Evolutionary conservation across 805 yeast species (phyloP), one percentile per base, ranked within the genome.

Genomic region (Metschnikowia bowlesiae): DNA sequence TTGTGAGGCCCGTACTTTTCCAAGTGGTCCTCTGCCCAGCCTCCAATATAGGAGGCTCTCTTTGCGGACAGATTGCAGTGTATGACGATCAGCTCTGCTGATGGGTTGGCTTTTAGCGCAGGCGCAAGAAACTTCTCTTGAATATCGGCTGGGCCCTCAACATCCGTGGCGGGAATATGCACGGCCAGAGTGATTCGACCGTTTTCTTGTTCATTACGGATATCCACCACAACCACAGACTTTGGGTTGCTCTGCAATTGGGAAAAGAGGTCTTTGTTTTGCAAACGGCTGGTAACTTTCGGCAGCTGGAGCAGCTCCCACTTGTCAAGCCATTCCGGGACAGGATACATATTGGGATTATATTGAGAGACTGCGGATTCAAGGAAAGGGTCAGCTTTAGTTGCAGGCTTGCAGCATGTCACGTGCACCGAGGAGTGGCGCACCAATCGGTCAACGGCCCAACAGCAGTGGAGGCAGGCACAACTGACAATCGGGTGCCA

Each of bases 31-130:
- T 59, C 53, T 30, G 61, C 54, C 63, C 64, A 61, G 6, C 65
- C 64, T 3, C 57, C 64, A 8, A 62, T 55, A 10, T 50, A 55
- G 4, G 56, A 42, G 14, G 65, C 62, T 33, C 65, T 45, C 22
- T 51, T 47, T 8, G 47, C 60, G 6, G 65, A 62, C 42, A 58
- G 54, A 48, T 62, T 62, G 47, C 64, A 62, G 51, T 57, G 61
- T 26, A 61, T 53, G 18, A 58, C 54, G 41, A 61, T 58, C 13
- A 42, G 40, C 29, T 58, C 46, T 4, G 54, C 44, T 6, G 45
- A 44, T 1, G 62, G 61, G 11, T 47, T 48, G 22, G 44, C 34
- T 22, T 48, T 44, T 33, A 46, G 29, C 10, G 61, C 42, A 1
- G 56, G 56, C 32, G 47, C 53, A n/a, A 62, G 38, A 16, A 58